Percentiles rank a stretch among this genome's conserved stretches.
Conservation (phyloP, 345 rosid genomes). For the Crucihimalaya himalaica region DNA sequence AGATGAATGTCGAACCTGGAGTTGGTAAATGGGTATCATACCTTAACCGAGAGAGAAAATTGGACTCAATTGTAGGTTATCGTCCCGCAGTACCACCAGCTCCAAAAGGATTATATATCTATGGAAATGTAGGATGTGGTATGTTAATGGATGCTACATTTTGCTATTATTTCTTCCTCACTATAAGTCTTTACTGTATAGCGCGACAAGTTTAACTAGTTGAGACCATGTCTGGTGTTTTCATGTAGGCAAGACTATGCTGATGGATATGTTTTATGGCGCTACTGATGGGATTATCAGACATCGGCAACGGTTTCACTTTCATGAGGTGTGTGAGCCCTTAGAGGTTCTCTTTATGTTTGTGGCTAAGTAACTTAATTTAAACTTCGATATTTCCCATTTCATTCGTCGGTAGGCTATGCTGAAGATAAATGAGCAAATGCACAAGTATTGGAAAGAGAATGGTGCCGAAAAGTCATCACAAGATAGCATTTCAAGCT, state of each 20-base stretch:
- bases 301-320: slow-evolving; percentile 75
- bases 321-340: slow-evolving; percentile 67
- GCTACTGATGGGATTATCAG: slow-evolving; percentile 66
- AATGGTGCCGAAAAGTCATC: slow-evolving; percentile 64
- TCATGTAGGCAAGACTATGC: slow-evolving; percentile 87
- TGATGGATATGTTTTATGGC: slow-evolving; percentile 95
- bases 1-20: slow-evolving; percentile 70
- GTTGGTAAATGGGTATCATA: slow-evolving; percentile 98
- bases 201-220: not conserved
- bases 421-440: slow-evolving; percentile 83
- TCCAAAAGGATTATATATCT: slow-evolving; percentile 88
- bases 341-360: not conserved
- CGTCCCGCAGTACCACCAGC: slow-evolving; percentile 75
- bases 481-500: slow-evolving; percentile 63
- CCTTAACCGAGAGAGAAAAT: slow-evolving; percentile 82
- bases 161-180: too few species aligned
- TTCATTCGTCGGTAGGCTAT: slow-evolving; percentile 60
- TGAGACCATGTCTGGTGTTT: slow-evolving; percentile 12
- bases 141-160: slow-evolving; percentile 33
- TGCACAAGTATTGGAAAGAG: slow-evolving; percentile 88
- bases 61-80: slow-evolving; percentile 73
- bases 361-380: not conserved
- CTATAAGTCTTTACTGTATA: not conserved
- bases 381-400: not conserved
- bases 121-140: slow-evolving; percentile 96